Evolutionary conservation across 2,329 filamentous ascomycete genomes (phyloP), one percentile per base, ranked within the genome.

Genomic region (Sclerotinia spermophila): DNA sequence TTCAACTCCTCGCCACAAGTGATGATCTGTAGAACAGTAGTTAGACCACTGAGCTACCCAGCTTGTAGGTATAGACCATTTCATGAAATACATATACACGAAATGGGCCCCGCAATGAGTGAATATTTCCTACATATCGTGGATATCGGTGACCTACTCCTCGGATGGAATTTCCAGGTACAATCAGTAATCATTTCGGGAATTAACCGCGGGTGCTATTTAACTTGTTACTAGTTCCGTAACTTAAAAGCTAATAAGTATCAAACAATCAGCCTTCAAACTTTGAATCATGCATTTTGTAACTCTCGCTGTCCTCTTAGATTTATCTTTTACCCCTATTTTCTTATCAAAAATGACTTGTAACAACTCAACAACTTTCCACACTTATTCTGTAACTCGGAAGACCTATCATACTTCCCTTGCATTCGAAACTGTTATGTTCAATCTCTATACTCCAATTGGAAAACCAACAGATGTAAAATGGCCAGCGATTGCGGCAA

Each of bases 371-470:
- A 65, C 33, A 65, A n/a, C 60, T 62, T 38, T 30, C 13, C 35
- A n/a, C 21, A 71, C 24, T 42, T 69, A 73, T 42, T 45, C 56
- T 11, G 69, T 58, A 35, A 71, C 51, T 38, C 65, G 70, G 2
- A 61, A 67, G 8, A 74, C 61, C 15, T 30, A 72, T 33, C 71
- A 69, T n/a, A 68, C 67, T 5, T 30, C 59, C 40, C 68, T 72
- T 1, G 40, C 65, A 10, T 74, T 72, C 68, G 59, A 72, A 17
- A 65, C 67, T 27, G 71, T 73, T 15, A 42, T 75, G 13, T 27
- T 45, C 6, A 72, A 71, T 19, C 69, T 75, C 27, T 75, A 75
- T 51, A 62, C 71, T 5, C 74, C 73, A n/a, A 75, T 75, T 24
- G 73, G 74, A 15, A 38, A 30, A 7, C 61, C 72, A 10, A 40